These are phyloP conservation scores for Colletotrichum salicis DNA, from an alignment of 2,329 filamentous ascomycete genomes.

Conservation along the genomic window DNA sequence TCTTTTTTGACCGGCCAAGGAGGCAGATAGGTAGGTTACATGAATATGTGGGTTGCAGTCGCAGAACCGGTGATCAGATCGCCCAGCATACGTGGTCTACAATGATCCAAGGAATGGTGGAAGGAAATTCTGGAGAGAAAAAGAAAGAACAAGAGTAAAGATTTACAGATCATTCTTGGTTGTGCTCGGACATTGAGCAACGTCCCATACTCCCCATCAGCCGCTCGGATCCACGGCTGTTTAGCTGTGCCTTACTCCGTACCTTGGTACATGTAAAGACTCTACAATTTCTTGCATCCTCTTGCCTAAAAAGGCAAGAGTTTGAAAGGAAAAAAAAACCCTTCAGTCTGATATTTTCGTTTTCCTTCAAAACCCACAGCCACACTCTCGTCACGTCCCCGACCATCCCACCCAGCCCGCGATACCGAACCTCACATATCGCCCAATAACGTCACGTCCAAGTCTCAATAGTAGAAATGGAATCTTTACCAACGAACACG, in stretches of 20 bases:
- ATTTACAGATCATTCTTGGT: not conserved
- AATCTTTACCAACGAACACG: not conserved
- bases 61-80: constrained; percentile 24
- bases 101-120: not conserved
- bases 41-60: not conserved
- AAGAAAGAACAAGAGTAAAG: not conserved
- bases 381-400: not conserved
- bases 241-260: no score
- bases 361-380: not conserved
- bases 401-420: not conserved
- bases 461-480: constrained; percentile 2
- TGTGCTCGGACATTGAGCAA: not conserved
- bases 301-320: not conserved
- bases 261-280: not conserved
- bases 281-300: not conserved
- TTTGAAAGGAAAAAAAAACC: no score
- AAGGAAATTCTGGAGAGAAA: not conserved
- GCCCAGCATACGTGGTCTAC: not conserved
- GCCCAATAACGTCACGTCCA: constrained; percentile 9
- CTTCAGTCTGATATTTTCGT: constrained; percentile 5
- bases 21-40: no score
- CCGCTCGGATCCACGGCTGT: not conserved
- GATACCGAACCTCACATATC: constrained; percentile 19
- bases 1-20: no score
- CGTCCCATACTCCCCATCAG: not conserved